A percentile compares a stretch with the other conserved stretches of the same genome.
These are phyloP conservation scores for Candida corydali DNA, from an alignment of 805 yeast genomes.

Conservation along the genomic window DNA sequence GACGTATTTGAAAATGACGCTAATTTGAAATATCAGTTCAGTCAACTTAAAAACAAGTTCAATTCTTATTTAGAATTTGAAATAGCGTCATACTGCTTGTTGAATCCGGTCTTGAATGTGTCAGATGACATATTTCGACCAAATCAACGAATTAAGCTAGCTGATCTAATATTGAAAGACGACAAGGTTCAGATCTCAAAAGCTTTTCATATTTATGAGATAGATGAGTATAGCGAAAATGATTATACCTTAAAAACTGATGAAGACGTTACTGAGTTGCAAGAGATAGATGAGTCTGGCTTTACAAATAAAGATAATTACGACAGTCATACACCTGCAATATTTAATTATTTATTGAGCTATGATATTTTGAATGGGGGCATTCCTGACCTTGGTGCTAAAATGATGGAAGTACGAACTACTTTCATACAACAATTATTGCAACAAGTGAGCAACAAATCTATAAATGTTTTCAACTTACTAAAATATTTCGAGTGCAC, in stretches of 20 bases:
- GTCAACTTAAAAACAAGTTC: conserved; percentile 20
- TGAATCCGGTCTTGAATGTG: conserved; percentile 8
- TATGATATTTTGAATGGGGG: conserved; percentile 26
- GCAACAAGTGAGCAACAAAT: conserved; percentile 5
- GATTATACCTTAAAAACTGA: too few species aligned
- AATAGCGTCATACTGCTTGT: conserved; percentile 19
- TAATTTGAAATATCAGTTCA: conserved; percentile 12
- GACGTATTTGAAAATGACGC: conserved; percentile 12
- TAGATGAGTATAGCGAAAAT: too few species aligned
- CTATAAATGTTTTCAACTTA: conserved; percentile 23
- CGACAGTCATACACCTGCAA: conserved; percentile 17
- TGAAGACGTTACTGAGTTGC: conserved; percentile 7
- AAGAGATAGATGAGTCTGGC: neutral
- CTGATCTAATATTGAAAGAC: conserved; percentile 9
- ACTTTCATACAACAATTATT: conserved; percentile 14
- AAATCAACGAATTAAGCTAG: conserved; percentile 12
- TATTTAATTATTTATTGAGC: conserved; percentile 28
- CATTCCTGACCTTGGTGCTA: conserved; percentile 17
- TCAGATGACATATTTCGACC: conserved; percentile 16
- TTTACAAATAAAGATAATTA: conserved; percentile 6
- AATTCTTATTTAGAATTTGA: conserved; percentile 20
- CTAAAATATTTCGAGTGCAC: conserved; percentile 34
- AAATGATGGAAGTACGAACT: conserved; percentile 21
- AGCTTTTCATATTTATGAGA: conserved; percentile 13
- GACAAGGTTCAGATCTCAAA: neutral